Base-by-base conservation (phyloP, 148 eudicot genomes). In the Amaranthus cruentus region DNA sequence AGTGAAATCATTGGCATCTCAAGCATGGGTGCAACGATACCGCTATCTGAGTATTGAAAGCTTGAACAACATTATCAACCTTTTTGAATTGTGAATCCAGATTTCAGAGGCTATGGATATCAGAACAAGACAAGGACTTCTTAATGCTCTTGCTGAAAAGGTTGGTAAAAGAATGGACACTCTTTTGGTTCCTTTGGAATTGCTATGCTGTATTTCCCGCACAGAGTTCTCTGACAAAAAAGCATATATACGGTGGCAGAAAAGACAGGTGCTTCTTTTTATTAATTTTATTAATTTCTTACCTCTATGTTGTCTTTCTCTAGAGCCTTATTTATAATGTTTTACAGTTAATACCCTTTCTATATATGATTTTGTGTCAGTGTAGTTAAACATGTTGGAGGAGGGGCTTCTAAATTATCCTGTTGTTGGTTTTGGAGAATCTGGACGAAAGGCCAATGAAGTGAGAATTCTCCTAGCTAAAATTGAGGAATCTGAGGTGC, bases 91-190 rank as follows among this genome's bases (percentile, higher is more conserved):
- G n/a, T 79, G 53, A 75, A 68, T 53, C 70, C 88, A 95, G 99
- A 88, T 95, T 73, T 84, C 99, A 70, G 99, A 95, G 86, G 90
- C 86, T 59, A 92, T 92, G 97, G 99, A 96, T 79, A 84, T 96
- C 70, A 89, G 99, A 87, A 85, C 97, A 69, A 92, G 99, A 82
- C 90, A 87, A 74, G 99, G 97, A 65, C 87, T 96, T 59, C 95
- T 96, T 72, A 96, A 89, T 84, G 91, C 96, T 63, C 85, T 96
- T 75, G 91, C 81, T 14, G 99, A 92, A 72, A 96, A 87, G 80
- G 90, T 77, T 38, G 97, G 99, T 55, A 92, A 96, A 87, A 89
- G 99, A 82, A 96, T 96, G 99, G 99, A 96, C 73, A 85, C 97
- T 53, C 90, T 96, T 84, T 79, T 96, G 81, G 83, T 96, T 68